A percentile compares a stretch with the other conserved stretches of the same genome.
phyloP scores from a whole-genome alignment of 192 early-diverging fungal genomes.

The Entophlyctis luteolus region DNA sequence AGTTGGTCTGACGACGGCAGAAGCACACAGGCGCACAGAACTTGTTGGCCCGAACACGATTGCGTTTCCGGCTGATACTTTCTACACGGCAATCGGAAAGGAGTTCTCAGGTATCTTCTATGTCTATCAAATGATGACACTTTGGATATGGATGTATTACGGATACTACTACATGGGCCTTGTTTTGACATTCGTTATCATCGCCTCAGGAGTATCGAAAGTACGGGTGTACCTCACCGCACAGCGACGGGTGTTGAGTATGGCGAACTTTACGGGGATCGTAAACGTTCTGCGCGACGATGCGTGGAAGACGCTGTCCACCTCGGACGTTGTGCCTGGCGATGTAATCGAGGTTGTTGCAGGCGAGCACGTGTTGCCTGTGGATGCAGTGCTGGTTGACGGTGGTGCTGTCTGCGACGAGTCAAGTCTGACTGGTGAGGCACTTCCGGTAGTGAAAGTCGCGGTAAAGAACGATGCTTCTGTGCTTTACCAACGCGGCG shows the following conservation, averaged over 20 bases:
- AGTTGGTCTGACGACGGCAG: slow-evolving; percentile 47
- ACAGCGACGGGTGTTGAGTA: slow-evolving; percentile 39
- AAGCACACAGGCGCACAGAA: slow-evolving; percentile 53
- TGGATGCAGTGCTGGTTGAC: slow-evolving; percentile 64
- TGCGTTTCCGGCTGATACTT: slow-evolving; percentile 57
- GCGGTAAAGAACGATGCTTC: slow-evolving; percentile 55
- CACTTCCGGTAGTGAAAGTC: slow-evolving; percentile 74
- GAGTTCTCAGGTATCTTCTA: slow-evolving; percentile 52
- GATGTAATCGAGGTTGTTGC: slow-evolving; percentile 60
- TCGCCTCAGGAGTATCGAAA: slow-evolving; percentile 39
- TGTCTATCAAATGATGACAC: slow-evolving; percentile 43
- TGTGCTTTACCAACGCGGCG: slow-evolving; percentile 12
- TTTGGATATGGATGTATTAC: slow-evolving; percentile 43
- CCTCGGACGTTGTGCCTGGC: slow-evolving; percentile 63
- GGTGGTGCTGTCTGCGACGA: slow-evolving; percentile 76
- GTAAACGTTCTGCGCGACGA: slow-evolving; percentile 54
- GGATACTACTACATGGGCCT: slow-evolving; percentile 49
- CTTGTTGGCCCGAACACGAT: slow-evolving; percentile 69
- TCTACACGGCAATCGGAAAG: slow-evolving; percentile 49
- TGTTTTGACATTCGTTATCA: slow-evolving; percentile 40
- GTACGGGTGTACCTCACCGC: slow-evolving; percentile 34
- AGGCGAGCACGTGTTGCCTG: slow-evolving; percentile 51
- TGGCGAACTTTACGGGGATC: slow-evolving; percentile 45
- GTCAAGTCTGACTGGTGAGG: slow-evolving; percentile 70
- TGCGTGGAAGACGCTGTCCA: slow-evolving; percentile 47